Percentiles rank a stretch among this genome's conserved stretches.
phyloP scores from a whole-genome alignment of 805 yeast genomes.

The Candida michaelii region DNA sequence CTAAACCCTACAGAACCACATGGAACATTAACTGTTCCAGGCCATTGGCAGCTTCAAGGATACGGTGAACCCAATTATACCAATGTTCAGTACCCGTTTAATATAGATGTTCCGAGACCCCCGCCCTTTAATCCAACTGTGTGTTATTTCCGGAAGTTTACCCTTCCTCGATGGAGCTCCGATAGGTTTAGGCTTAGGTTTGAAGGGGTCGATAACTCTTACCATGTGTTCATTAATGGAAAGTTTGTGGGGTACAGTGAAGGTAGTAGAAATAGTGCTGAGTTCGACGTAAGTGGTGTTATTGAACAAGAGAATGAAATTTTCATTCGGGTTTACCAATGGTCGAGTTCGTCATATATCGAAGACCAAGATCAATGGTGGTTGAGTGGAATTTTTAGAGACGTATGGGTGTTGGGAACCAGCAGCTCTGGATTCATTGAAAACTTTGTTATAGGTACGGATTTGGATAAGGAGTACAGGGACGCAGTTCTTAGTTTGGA shows the following conservation, averaged over 20 bases:
- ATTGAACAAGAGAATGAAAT: constrained; percentile 14
- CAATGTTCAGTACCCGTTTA: constrained; percentile 29
- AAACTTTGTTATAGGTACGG: constrained; percentile 24
- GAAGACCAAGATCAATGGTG: constrained; percentile 44
- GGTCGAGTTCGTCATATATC: constrained; percentile 31
- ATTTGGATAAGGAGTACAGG: constrained; percentile 14
- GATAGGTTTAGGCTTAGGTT: constrained; percentile 24
- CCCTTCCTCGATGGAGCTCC: constrained; percentile 14
- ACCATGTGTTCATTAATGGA: constrained; percentile 32
- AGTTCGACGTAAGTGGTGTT: constrained; percentile 24
- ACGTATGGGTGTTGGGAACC: constrained; percentile 28
- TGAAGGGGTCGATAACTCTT: constrained; percentile 38
- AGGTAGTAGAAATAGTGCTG: constrained; percentile 34
- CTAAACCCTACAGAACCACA: constrained; percentile 9
- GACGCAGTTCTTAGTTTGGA: neutral
- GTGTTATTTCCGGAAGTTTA: constrained; percentile 25
- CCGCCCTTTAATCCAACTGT: constrained; percentile 31
- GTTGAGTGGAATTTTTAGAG: constrained; percentile 39
- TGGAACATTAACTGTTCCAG: constrained; percentile 26
- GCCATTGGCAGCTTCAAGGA: constrained; percentile 38
- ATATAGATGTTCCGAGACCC: constrained; percentile 34
- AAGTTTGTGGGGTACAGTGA: constrained; percentile 29
- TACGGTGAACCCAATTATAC: constrained; percentile 35
- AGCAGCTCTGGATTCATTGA: constrained; percentile 23
- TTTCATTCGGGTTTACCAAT: constrained; percentile 30